Conservation (phyloP, 139 green algal species). For the Dunaliella primolecta region DNA sequence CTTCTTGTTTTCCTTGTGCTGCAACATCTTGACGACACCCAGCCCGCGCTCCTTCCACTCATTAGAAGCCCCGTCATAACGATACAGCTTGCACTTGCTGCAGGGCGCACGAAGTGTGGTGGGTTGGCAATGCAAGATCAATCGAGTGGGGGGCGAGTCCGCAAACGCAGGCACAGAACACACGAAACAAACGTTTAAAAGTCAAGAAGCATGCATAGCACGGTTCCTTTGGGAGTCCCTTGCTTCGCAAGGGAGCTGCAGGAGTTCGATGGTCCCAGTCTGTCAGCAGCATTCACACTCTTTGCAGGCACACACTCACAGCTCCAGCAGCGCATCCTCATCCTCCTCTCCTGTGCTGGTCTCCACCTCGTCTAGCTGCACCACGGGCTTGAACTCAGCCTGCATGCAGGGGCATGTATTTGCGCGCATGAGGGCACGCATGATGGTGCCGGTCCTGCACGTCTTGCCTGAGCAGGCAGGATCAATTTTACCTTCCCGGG, state of each 20-base stretch:
- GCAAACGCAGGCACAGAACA: too few species aligned
- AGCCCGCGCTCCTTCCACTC: slow-evolving; percentile 99
- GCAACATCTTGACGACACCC: slow-evolving; percentile 83
- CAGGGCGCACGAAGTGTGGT: too few species aligned
- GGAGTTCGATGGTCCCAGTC: too few species aligned
- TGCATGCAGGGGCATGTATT: slow-evolving; percentile 1
- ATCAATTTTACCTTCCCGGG: too few species aligned
- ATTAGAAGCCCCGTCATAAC: slow-evolving; percentile 81
- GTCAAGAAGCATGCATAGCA: not conserved
- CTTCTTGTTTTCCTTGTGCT: slow-evolving; percentile 91
- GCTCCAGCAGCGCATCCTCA: slow-evolving; percentile 82
- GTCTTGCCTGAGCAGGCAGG: not conserved
- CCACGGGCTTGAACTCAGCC: slow-evolving; percentile 89
- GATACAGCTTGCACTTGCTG: slow-evolving; percentile 98
- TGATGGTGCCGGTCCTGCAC: not conserved
- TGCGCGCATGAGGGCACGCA: not conserved
- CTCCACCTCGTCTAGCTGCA: slow-evolving; percentile 95
- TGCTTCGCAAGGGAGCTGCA: too few species aligned
- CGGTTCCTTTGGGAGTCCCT: too few species aligned
- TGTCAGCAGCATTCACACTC: too few species aligned
- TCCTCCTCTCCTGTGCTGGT: slow-evolving; percentile 92
- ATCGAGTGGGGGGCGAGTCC: too few species aligned
- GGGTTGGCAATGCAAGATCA: not conserved
- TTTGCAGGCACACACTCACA: slow-evolving; percentile 75
- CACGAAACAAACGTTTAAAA: not conserved